These are phyloP conservation scores for Pouteria glomerata DNA, from an alignment of 148 eudicot genomes.

Conservation along the genomic window DNA sequence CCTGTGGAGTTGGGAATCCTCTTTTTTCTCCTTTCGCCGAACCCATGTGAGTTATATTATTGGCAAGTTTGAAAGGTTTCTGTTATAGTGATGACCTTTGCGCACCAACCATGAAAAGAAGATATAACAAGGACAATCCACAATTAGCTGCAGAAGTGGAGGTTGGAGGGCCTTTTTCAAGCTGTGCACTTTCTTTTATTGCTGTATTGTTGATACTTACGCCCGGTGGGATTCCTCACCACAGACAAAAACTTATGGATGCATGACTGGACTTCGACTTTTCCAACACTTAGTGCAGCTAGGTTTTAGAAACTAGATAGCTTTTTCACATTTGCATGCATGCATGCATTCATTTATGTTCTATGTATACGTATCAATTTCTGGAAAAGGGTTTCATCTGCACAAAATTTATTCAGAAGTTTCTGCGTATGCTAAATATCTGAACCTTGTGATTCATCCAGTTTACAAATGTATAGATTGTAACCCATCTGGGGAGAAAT, in stretches of 20 bases:
- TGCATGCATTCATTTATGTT: not conserved
- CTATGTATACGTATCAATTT: not conserved
- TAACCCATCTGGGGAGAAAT: too few relatives aligned
- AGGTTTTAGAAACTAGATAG: not conserved
- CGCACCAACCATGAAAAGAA: not conserved
- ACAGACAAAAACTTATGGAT: not conserved
- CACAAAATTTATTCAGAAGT: too few relatives aligned
- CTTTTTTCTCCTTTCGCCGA: constrained; percentile 7
- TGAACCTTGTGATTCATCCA: too few relatives aligned
- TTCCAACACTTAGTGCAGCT: not conserved
- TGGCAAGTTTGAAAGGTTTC: constrained; percentile 8
- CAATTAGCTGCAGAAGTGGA: constrained; percentile 9
- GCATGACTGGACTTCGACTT: constrained; percentile 2
- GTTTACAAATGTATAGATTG: too few relatives aligned
- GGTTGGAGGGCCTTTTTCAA: constrained; percentile 1
- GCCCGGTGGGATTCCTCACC: not conserved
- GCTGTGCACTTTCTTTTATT: not conserved
- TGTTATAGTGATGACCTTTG: constrained; percentile 11
- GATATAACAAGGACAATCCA: not conserved
- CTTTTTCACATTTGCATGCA: not conserved
- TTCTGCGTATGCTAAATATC: too few relatives aligned
- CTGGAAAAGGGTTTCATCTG: not conserved
- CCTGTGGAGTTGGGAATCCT: too few relatives aligned
- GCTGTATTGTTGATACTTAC: not conserved
- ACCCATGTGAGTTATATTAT: constrained; percentile 13